These are phyloP conservation scores for Larix kaempferi DNA, from an alignment of 75 land plant genomes.

Conservation along the genomic window DNA sequence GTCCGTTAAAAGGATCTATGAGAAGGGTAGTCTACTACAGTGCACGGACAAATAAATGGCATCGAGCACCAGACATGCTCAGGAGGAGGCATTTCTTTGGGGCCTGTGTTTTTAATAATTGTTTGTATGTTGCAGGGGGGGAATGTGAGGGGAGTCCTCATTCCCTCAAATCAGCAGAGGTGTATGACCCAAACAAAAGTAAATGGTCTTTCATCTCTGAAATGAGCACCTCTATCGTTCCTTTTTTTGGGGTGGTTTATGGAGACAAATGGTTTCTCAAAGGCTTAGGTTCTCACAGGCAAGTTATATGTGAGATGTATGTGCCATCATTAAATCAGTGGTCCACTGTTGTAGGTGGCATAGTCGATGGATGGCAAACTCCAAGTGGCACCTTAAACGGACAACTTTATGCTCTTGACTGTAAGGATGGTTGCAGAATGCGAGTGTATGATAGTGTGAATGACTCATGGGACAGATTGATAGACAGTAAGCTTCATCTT, in stretches of 20 bases:
- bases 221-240: conserved; percentile 75
- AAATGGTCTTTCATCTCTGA: conserved; percentile 66
- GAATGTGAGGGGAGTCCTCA: conserved; percentile 61
- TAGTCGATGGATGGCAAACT: conserved; percentile 69
- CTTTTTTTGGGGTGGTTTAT: conserved; percentile 78
- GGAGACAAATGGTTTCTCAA: conserved; percentile 77
- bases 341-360: conserved; percentile 55
- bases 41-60: conserved; percentile 85
- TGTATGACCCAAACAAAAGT: conserved; percentile 78
- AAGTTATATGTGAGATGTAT: conserved; percentile 60
- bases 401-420: conserved; percentile 66
- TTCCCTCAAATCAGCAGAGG: conserved; percentile 68
- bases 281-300: conserved; percentile 65
- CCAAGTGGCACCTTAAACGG: conserved; percentile 56
- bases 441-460: conserved; percentile 52
- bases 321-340: conserved; percentile 55
- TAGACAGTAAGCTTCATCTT: conserved; percentile 64
- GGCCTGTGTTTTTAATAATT: conserved; percentile 74
- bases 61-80: conserved; percentile 83
- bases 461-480: conserved; percentile 71
- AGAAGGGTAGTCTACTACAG: conserved; percentile 75
- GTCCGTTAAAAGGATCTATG: conserved; percentile 67
- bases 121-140: conserved; percentile 84
- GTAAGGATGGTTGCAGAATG: conserved; percentile 70
- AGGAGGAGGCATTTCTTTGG: conserved; percentile 73